A percentile compares a stretch with the other conserved stretches of the same genome.
phyloP scores from a whole-genome alignment of 2,329 filamentous ascomycete species.

The Cladosporium sp. region DNA sequence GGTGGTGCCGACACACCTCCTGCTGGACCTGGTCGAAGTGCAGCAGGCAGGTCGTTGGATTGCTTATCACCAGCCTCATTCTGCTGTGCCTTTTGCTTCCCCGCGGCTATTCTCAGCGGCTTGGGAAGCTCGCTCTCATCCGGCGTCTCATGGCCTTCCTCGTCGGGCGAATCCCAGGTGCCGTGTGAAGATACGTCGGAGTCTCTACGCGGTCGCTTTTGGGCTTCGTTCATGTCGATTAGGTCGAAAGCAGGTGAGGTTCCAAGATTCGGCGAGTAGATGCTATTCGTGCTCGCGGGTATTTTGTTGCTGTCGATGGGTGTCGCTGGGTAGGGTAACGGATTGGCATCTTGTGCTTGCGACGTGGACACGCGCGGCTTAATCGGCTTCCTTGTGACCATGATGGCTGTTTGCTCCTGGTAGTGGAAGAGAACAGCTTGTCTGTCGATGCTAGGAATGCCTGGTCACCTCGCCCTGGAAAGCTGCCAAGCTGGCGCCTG shows the following conservation, averaged over 20 bases:
- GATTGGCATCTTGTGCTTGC: constrained; percentile 27
- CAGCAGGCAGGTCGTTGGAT: constrained; percentile 24
- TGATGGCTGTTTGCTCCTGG: constrained; percentile 20
- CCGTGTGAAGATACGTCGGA: constrained; percentile 33
- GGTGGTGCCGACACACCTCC: constrained; percentile 14
- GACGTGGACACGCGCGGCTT: constrained; percentile 36
- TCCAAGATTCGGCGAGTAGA: constrained; percentile 33
- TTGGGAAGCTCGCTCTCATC: constrained; percentile 24
- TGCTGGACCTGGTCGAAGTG: constrained; percentile 23
- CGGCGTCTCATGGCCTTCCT: constrained; percentile 12
- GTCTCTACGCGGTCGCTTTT: constrained; percentile 27
- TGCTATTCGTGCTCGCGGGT: constrained; percentile 20
- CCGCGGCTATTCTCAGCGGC: constrained; percentile 25
- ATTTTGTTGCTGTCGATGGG: constrained; percentile 31
- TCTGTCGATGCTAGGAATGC: background rate
- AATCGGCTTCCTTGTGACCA: constrained; percentile 43
- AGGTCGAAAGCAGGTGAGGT: constrained; percentile 39
- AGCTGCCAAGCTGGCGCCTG: constrained; percentile 8
- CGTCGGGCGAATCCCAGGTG: constrained; percentile 31
- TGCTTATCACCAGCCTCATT: constrained; percentile 15
- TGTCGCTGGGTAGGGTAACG: constrained; percentile 41
- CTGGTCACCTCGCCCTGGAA: background rate
- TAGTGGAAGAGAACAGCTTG: background rate
- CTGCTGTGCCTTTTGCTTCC: constrained; percentile 21
- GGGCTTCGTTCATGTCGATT: constrained; percentile 31